Evolutionary conservation across 169 alveolate species (phyloP), one percentile per base, ranked within the genome.

Genomic region (Cryptosporidium meleagridis): DNA sequence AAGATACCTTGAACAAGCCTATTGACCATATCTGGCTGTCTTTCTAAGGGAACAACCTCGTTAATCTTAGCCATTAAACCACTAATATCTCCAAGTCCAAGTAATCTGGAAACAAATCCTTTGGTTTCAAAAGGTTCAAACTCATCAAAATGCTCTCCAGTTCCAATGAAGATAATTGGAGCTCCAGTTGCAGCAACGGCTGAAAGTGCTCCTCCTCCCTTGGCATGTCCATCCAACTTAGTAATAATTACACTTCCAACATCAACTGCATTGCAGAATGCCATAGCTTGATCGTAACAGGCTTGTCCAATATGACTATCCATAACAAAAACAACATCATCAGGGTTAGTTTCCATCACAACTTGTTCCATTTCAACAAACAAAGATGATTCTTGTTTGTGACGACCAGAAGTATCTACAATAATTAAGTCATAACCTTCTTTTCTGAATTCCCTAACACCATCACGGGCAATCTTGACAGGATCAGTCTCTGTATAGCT

Each of bases 121-220:
- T 97, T 93, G 14, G 99, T 98, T 39, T 98, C 99, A 86, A 99
- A 99, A 59, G 96, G 96, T 92, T 99, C 99, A 87, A 99, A 96
- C 59, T 98, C 99, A 85, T 96, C 99, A 85, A 99, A 97, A 91
- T 98, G 99, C 91, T 98, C 99, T 55, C 99, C 99, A 16, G 99
- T 97, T 65, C 99, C 99, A 61, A 97, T 93, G 91, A 96, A 97
- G 35, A 95, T 94, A 29, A 97, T 96, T 1, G 99, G 96, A 93
- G 99, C 94, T 85, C 95, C 96, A 85, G 98, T 93, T 93, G 99
- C 96, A 92, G 99, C 94, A 93, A 99, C 95, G 5, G 99, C 99
- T 3, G 99, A 97, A 18, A 99, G 94, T 1, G 99, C 99, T 16
- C 99, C 99, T n/a, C 99, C 99, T n/a, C 99, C 99, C 92, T 97